These are phyloP conservation scores for Nepenthes gracilis DNA, from an alignment of 148 eudicot genomes.

Conservation along the genomic window DNA sequence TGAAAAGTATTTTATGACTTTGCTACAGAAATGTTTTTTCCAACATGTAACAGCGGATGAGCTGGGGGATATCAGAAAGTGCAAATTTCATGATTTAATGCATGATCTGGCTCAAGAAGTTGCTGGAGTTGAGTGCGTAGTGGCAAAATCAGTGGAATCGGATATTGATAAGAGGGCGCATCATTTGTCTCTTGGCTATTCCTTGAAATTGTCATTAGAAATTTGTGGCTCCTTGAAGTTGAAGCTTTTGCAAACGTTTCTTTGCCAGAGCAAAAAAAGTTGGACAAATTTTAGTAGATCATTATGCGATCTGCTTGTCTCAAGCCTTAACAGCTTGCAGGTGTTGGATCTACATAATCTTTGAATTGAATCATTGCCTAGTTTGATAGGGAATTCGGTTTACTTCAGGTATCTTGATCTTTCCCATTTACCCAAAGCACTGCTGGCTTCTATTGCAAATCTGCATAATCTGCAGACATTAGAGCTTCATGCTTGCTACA, in stretches of 20 bases:
- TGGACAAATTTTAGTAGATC: neutral
- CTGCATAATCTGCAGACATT: slow-evolving; percentile 21
- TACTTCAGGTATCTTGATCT: slow-evolving; percentile 34
- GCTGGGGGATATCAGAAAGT: neutral
- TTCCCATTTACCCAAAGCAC: neutral
- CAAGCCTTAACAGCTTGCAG: slow-evolving; percentile 9
- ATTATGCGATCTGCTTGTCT: neutral
- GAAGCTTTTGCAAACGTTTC: slow-evolving; percentile 8
- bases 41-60: slow-evolving; percentile 12
- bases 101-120: slow-evolving; percentile 34
- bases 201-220: neutral
- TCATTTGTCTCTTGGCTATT: slow-evolving; percentile 8
- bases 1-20: too few relatives aligned
- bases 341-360: slow-evolving; percentile 13
- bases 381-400: slow-evolving; percentile 7
- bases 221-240: neutral
- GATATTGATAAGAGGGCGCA: slow-evolving; percentile 2
- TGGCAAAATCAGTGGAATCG: neutral
- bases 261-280: neutral
- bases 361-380: slow-evolving; percentile 7
- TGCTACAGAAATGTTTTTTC: slow-evolving; percentile 3
- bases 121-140: slow-evolving; percentile 6
- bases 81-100: slow-evolving; percentile 31
- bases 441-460: slow-evolving; percentile 15
- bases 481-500: neutral